These are phyloP conservation scores for Nicotiana undulata DNA, from an alignment of 257 asterid genomes.

Conservation along the genomic window DNA sequence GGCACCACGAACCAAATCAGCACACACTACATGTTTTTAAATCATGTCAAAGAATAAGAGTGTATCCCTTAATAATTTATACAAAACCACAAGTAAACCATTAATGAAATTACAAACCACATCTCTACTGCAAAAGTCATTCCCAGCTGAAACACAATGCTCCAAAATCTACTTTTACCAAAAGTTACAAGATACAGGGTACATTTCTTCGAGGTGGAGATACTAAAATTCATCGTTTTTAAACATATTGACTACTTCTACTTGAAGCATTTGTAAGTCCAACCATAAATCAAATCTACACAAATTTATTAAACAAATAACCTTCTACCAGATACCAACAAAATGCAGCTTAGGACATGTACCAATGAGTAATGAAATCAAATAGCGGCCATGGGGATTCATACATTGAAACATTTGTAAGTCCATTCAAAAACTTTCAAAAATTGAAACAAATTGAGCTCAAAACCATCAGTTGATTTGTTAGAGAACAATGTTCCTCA, in stretches of 20 bases:
- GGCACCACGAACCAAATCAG: conserved; percentile 18
- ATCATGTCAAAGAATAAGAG: background rate
- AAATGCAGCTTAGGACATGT: background rate
- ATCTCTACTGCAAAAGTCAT: background rate
- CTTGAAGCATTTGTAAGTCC: background rate
- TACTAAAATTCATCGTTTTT: background rate
- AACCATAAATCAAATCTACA: background rate
- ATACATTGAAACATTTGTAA: too few relatives aligned
- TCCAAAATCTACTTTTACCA: background rate
- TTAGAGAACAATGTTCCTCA: background rate
- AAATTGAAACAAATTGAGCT: background rate
- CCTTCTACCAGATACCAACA: too few relatives aligned
- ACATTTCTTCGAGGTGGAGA: background rate
- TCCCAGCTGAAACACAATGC: background rate
- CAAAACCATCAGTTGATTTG: background rate
- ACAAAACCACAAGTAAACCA: background rate
- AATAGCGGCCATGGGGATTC: background rate
- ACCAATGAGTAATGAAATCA: background rate
- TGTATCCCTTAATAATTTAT: too few relatives aligned
- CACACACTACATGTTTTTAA: background rate
- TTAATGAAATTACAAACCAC: background rate
- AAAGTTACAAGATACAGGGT: accelerated
- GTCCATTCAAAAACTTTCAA: background rate
- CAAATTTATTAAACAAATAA: background rate
- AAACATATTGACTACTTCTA: background rate